Conservation (phyloP, 768 basidiomycete genomes). For the Podaxis rugospora region DNA sequence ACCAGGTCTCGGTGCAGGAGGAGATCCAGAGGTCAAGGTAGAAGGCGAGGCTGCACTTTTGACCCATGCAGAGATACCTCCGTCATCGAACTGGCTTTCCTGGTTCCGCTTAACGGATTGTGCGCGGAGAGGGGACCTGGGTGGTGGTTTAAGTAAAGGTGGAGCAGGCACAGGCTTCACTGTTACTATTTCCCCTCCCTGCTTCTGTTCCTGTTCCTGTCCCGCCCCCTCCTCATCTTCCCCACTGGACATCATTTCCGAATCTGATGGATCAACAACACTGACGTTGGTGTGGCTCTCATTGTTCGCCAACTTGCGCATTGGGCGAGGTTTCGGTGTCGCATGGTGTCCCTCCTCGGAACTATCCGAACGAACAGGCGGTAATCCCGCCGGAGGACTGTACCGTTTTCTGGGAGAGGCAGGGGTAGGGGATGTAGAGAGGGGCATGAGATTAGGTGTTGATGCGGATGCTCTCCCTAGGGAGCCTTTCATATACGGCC, state of each 20-base stretch:
- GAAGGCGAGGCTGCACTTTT: slow-evolving; percentile 24
- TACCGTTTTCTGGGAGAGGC: slow-evolving; percentile 41
- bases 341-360: slow-evolving; percentile 34
- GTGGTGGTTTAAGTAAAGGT: slow-evolving; percentile 29
- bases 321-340: slow-evolving; percentile 1
- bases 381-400: slow-evolving; percentile 47
- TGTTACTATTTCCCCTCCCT: slow-evolving; percentile 19
- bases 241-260: slow-evolving; percentile 11
- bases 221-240: slow-evolving; percentile 15
- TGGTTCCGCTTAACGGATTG: slow-evolving; percentile 22
- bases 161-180: slow-evolving; percentile 35
- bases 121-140: slow-evolving; percentile 52
- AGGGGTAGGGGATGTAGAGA: slow-evolving; percentile 33
- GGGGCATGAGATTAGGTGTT: slow-evolving; percentile 51
- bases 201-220: slow-evolving; percentile 13
- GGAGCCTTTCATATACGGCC: slow-evolving; percentile 34
- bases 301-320: background rate
- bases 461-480: slow-evolving; percentile 50
- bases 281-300: slow-evolving; percentile 3
- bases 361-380: slow-evolving; percentile 52
- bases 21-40: background rate
- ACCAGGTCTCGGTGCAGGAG: background rate
- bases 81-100: slow-evolving; percentile 17
- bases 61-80: slow-evolving; percentile 28
- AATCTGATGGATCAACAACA: slow-evolving; percentile 15